Evolutionary conservation across 2,329 filamentous ascomycete genomes (phyloP).

Genomic region (Talaromyces amestolkiae): DNA sequence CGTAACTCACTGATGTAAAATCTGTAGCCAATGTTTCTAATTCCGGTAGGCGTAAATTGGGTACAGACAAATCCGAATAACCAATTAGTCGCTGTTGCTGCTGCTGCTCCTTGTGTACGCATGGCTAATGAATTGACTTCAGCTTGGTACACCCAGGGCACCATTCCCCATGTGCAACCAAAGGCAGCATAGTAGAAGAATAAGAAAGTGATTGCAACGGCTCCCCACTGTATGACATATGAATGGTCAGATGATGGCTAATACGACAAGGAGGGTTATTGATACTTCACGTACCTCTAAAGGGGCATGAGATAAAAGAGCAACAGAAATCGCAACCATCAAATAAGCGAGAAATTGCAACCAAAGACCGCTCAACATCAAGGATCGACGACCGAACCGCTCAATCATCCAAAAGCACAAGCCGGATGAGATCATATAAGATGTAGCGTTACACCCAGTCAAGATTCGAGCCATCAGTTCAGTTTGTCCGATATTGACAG

Average conservation of each 20-base stretch:
- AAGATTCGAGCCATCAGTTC: constrained; percentile 22
- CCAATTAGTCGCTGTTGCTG: constrained; percentile 40
- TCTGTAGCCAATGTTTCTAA: constrained; percentile 20
- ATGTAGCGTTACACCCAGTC: constrained; percentile 25
- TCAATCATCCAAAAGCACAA: constrained; percentile 28
- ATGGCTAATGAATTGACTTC: constrained; percentile 45
- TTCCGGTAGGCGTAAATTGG: constrained; percentile 22
- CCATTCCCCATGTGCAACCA: constrained; percentile 22
- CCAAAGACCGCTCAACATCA: constrained; percentile 24
- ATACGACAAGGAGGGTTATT: background rate
- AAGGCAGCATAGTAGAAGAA: constrained; percentile 22
- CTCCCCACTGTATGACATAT: background rate
- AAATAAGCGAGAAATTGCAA: constrained; percentile 25
- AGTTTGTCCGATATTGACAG: constrained; percentile 20
- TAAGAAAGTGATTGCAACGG: constrained; percentile 31
- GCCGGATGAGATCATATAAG: constrained; percentile 25
- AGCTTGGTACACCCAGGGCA: constrained; percentile 46
- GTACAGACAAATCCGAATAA: constrained; percentile 21
- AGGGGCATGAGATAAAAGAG: constrained; percentile 19
- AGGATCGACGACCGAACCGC: constrained; percentile 24
- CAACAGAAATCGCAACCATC: constrained; percentile 25
- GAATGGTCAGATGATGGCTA: background rate
- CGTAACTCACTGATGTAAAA: constrained; percentile 18
- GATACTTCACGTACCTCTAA: background rate
- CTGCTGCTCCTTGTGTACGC: constrained; percentile 41